Base-by-base conservation (phyloP, 106 monocot genomes). In the Platanthera guangdongensis region DNA sequence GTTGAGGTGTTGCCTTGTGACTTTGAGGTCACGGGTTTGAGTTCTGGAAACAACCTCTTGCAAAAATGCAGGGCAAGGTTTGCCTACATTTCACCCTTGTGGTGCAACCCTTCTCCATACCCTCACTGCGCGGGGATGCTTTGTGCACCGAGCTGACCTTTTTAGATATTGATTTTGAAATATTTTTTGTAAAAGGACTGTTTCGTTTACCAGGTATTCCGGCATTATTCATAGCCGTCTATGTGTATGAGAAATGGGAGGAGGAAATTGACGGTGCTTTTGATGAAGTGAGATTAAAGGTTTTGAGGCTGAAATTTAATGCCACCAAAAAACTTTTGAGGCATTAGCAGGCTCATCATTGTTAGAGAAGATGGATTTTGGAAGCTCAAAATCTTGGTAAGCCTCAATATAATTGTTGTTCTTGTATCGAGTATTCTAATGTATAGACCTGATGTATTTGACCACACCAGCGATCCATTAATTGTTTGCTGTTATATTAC, bases 201-300 rank as follows among this genome's bases (percentile, higher is more conserved):
- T 70, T 46, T 19, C n/a, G 18, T 28, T 48, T 64, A 10, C 12
- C 84, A 94, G 94, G 89, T 51, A 45, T 86, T 73, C 75, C 84
- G 25, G 22, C 89, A 55, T 6, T 82, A 30, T 94, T 91, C 76
- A 52, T 84, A 16, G 77, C 57, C 8, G 78, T 89, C 74, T 75
- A 47, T 73, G 22, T 77, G 13, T 91, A 94, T 74, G 94, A 91
- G 60, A 91, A 83, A 75, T 87, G 89, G 86, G 91, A 94, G 77
- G 91, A 85, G 50, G 70, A 83, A 39, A 87, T 91, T 21, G 94
- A 94, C 47, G 67, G 52, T 47, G 69, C 51, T 18, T 51, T 72
- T 3, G 21, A 51, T 21, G 51, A 22, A 72, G 72, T 21, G 2
- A n/a, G 8, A 22, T 19, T 46, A 9, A 9, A 46, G 21, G 21